Evolutionary conservation across 1,139 yeast species (phyloP), one percentile per base, ranked within the genome.

Genomic region (Meyerozyma smithsonii): DNA sequence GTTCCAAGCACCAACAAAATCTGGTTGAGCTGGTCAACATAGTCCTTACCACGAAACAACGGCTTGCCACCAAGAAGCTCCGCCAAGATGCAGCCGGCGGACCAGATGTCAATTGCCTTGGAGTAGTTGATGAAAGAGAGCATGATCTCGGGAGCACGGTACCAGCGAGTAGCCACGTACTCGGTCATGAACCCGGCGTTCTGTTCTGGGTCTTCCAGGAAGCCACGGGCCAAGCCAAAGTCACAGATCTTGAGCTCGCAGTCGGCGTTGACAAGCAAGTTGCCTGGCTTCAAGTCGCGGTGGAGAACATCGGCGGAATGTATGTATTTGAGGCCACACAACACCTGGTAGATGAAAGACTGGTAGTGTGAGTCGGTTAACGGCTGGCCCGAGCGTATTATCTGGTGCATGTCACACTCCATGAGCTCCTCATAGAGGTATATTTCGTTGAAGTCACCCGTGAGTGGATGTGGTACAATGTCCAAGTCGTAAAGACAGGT

Each of bases 341-440:
- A 71, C 14, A 87, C 87, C 66, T 92, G 98, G 59, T 92, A 90
- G 20, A 89, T 77, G 56, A 92, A 92, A 37, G 88, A 81, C 62
- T 92, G 98, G 62, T 86, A 90, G 60, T 92, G 98, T 30, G 90
- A 87, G 59, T 92, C 97, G 0, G 97, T 89, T 51, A 92, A 72
- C 1, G 96, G 89, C 62, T 92, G 98, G 21, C 90, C 89, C 3
- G 96, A 87, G 50, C 95, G 74, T 45, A 92, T 92, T 55, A 92
- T 92, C 60, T 92, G 97, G 59, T 90, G 97, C 87, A 92, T 83
- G 60, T 92, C 98, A 64, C 97, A 92, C 61, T 92, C 98, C 97
- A 92, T 89, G 49, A 89, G 68, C 61, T 90, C 97, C 61, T 92
- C 97, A 56, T 92, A 92, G 6, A 92, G 69, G 51, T 92, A 92